Base-by-base conservation (phyloP, 441 rosid genomes). In the Bruguiera hainesii region DNA sequence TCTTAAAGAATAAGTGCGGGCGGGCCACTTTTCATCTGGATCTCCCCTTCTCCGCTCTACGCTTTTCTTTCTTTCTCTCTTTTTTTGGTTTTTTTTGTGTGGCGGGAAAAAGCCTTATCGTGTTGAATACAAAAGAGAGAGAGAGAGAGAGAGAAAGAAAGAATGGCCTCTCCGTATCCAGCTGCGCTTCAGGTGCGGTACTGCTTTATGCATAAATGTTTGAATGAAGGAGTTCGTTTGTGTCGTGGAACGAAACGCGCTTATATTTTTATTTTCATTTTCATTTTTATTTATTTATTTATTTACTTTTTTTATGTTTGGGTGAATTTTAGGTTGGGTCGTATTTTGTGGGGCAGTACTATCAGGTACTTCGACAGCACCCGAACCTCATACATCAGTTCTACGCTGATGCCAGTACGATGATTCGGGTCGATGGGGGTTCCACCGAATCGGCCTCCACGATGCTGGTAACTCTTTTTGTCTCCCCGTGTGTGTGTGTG, bases 301-400 rank as follows among this genome's bases (percentile, higher is more conserved):
- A 21, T 21, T 21, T 21, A 21, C 21, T 5, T 0, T 13, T 62
- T 26, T 23, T 42, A 11, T 5, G 35, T 52, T 59, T 67, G 58
- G 65, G 79, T 63, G 61, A 63, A 8, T 60, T 37, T 49, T 77
- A 94, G 99, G 90, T 94, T 56, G 98, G 99, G 29, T 85, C 93
- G 39, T 89, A 89, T 65, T 94, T 94, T 76, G 98, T 91, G 66
- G 89, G 85, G 35, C 94, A 90, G 86, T 94, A 94, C 67, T 94
- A 91, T 75, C 90, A 86, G 71, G 89, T 91, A 25, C 70, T 94
- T 60, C 88, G 88, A 74, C 94, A 87, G 62, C 90, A 91, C 58
- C 99, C 98, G 11, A 82, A 88, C 39, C 83, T 82, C 63, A 96
- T 88, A 65, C 91, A 89, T 77, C 92, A 83, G 60, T 94, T 94